These are phyloP conservation scores for Syncephalis fuscata DNA, from an alignment of 371 early-diverging fungal genomes.

Conservation along the genomic window DNA sequence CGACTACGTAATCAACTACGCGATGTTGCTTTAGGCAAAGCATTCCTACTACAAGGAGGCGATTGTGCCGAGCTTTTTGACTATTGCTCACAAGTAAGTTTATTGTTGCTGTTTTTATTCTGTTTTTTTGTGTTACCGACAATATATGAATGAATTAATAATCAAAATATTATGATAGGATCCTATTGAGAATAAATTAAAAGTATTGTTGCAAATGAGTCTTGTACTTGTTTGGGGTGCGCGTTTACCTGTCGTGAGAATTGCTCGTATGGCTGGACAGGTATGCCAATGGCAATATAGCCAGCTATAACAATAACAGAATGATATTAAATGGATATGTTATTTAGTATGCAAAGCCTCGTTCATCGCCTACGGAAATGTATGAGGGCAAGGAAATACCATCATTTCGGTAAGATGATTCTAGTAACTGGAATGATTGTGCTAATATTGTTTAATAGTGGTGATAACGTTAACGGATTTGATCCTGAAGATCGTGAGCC, in stretches of 20 bases:
- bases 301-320: background rate
- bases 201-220: constrained; percentile 92
- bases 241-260: constrained; percentile 80
- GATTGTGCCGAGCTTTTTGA: constrained; percentile 98
- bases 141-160: background rate
- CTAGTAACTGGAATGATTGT: too few species aligned
- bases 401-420: constrained; percentile 34
- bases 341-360: constrained; percentile 82
- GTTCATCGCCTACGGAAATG: constrained; percentile 80
- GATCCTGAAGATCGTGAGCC: constrained; percentile 71
- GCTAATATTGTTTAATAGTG: constrained; percentile 19
- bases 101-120: background rate
- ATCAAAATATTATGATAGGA: constrained; percentile 19
- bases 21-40: constrained; percentile 77
- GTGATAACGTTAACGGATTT: constrained; percentile 94
- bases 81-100: constrained; percentile 69
- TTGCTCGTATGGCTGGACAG: constrained; percentile 94
- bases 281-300: constrained; percentile 1
- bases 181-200: constrained; percentile 84
- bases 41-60: constrained; percentile 92
- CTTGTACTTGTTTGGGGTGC: constrained; percentile 89
- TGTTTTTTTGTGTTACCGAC: background rate
- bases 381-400: constrained; percentile 65
- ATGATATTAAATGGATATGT: too few species aligned
- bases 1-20: constrained; percentile 66